A percentile compares a stretch with the other conserved stretches of the same genome.
phyloP scores from a whole-genome alignment of 2,329 filamentous ascomycete genomes.

The Penicillium expansum region DNA sequence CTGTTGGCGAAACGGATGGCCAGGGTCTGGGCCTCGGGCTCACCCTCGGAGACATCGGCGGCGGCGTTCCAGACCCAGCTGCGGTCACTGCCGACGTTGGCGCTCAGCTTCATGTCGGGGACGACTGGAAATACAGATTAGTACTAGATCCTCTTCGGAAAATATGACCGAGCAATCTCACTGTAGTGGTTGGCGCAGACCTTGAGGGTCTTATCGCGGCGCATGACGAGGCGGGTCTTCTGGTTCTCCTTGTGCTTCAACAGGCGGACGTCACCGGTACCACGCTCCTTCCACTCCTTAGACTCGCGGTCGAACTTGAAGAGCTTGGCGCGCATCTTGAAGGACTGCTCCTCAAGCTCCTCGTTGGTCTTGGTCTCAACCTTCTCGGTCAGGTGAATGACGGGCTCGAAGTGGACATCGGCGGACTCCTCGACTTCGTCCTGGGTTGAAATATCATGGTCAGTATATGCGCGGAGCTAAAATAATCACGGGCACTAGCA shows the following conservation, averaged over 20 bases:
- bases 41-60: constrained; percentile 96
- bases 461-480: background rate
- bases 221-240: constrained; percentile 97
- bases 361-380: constrained; percentile 98
- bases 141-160: background rate
- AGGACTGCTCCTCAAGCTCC: constrained; percentile 92
- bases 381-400: constrained; percentile 93
- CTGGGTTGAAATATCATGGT: constrained; percentile 29
- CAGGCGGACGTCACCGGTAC: constrained; percentile 91
- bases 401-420: constrained; percentile 95
- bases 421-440: constrained; percentile 81
- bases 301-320: constrained; percentile 94
- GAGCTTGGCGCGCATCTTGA: constrained; percentile 99
- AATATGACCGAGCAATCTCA: constrained; percentile 51
- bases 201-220: constrained; percentile 99
- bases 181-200: constrained; percentile 99
- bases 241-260: constrained; percentile 98
- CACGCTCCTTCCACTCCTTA: constrained; percentile 98
- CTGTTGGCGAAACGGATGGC: constrained; percentile 97
- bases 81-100: constrained; percentile 96
- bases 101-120: constrained; percentile 97
- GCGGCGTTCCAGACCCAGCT: constrained; percentile 99
- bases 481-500: background rate
- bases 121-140: constrained; percentile 61
- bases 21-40: constrained; percentile 91